Evolutionary conservation across 1,284 basidiomycete genomes (phyloP), one percentile per base, ranked within the genome.

Genomic region (Golubevia sp.): DNA sequence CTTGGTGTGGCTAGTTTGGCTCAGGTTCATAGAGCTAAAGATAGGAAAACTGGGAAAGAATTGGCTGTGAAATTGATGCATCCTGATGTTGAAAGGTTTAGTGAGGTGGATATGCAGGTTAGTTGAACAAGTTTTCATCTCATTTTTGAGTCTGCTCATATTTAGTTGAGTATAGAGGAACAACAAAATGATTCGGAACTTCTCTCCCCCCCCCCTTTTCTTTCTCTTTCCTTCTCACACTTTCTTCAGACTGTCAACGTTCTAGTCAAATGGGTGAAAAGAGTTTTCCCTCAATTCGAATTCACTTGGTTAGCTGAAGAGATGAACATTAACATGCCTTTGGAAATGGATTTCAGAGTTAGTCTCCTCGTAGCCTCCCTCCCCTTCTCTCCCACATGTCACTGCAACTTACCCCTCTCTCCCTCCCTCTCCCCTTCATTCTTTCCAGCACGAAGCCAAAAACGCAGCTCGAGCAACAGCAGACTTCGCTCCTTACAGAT

Each of bases 21-120:
- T 5, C 96, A 99, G 84, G 97, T 99, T 4, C 97, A 99, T 84
- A 88, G 91, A 20, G 97, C 91, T 0, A 87, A 86, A 5, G 90
- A 94, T 71, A 88, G 89, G 56, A 86, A 88, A 53, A 89, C 90
- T 1, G 91, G 92, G 1, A 87, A 88, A 74, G 85, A 86, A 52
- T 93, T 96, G n/a, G 97, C 97, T 11, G 91, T 99, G 64, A 99
- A 99, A 89, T 84, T 99, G 53, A 96, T 99, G 87, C 97, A 99
- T 84, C 94, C 97, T 2, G 92, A 92, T 82, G 87, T 99, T 2
- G 90, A 91, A 55, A 94, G 97, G 78, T 99, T 97, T 83, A 93
- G 91, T 64, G 88, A 92, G 86, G 92, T 98, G 20, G 94, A 97
- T 76, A 90, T 92, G 55, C 89, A 63, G 58, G 50, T 23, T 38